Conservation (phyloP, 768 basidiomycete genomes). For the Serendipita sp. region DNA sequence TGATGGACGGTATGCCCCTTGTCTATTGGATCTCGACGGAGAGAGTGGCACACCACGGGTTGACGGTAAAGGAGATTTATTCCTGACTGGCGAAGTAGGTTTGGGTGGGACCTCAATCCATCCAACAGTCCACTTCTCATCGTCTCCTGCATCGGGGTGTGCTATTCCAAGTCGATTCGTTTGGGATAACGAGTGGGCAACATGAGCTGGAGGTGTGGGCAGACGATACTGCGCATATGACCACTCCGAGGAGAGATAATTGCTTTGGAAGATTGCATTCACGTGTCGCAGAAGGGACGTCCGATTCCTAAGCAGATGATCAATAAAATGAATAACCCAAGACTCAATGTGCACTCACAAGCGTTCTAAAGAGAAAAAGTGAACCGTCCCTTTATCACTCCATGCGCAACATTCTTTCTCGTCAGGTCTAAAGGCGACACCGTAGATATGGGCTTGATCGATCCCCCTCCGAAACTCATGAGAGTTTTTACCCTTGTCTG, state of each 20-base stretch:
- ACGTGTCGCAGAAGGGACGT: conserved; percentile 50
- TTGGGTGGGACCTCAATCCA: conserved; percentile 47
- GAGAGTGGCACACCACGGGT: neutral
- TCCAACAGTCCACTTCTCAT: conserved; percentile 75
- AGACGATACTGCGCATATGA: conserved; percentile 87
- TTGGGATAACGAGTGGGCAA: conserved; percentile 51
- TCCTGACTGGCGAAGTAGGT: neutral
- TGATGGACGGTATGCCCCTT: neutral
- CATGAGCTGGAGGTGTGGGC: conserved; percentile 68
- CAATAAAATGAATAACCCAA: neutral
- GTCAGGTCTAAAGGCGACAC: conserved; percentile 72
- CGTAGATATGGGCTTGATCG: conserved; percentile 84
- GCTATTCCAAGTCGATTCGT: conserved; percentile 32
- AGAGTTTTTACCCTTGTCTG: conserved; percentile 30
- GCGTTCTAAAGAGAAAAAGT: conserved; percentile 54
- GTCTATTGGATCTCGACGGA: neutral
- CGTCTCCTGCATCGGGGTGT: conserved; percentile 44
- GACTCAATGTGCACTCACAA: neutral
- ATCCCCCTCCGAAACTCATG: conserved; percentile 66
- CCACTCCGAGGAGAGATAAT: conserved; percentile 61
- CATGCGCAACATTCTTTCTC: conserved; percentile 79
- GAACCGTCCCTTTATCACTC: conserved; percentile 92
- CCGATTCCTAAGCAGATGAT: conserved; percentile 14
- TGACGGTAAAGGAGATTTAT: neutral
- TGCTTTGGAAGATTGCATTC: conserved; percentile 5